These are phyloP conservation scores for Sicyos baderoa DNA, from an alignment of 306 rosid genomes.

Conservation along the genomic window DNA sequence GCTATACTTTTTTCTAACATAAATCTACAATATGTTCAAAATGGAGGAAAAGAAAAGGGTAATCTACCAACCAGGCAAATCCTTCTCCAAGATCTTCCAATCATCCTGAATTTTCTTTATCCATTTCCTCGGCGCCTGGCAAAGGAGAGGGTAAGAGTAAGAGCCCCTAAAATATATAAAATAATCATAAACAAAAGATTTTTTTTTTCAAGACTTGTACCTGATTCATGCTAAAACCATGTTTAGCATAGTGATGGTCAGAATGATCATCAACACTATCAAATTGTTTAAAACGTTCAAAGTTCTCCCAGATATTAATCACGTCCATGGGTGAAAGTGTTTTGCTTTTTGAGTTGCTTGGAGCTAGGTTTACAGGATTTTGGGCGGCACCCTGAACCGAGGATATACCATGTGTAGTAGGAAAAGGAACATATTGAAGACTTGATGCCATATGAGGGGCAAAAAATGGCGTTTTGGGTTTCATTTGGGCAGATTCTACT, in stretches of 20 bases:
- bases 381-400: slow-evolving; percentile 30
- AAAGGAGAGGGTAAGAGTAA: slow-evolving; percentile 26
- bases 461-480: slow-evolving; percentile 17
- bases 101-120: slow-evolving; percentile 76
- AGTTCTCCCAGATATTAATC: slow-evolving; percentile 49
- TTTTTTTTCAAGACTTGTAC: slow-evolving; percentile 30
- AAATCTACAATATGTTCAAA: background rate
- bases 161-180: slow-evolving; percentile 17
- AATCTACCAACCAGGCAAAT: slow-evolving; percentile 58
- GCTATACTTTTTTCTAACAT: background rate
- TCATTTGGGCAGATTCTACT: slow-evolving; percentile 22
- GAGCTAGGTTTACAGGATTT: slow-evolving; percentile 22
- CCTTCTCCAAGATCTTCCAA: slow-evolving; percentile 77
- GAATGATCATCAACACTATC: slow-evolving; percentile 60
- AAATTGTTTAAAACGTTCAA: slow-evolving; percentile 55
- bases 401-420: slow-evolving; percentile 24
- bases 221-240: slow-evolving; percentile 34
- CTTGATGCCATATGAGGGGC: slow-evolving; percentile 21
- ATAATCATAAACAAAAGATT: background rate
- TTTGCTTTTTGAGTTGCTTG: slow-evolving; percentile 20
- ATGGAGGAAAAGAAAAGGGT: background rate
- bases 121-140: slow-evolving; percentile 53
- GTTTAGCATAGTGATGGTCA: slow-evolving; percentile 42
- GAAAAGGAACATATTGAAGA: slow-evolving; percentile 28
- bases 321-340: slow-evolving; percentile 28